Evolutionary conservation across 2,329 filamentous ascomycete species (phyloP).

Genomic region (Polychaeton citri): DNA sequence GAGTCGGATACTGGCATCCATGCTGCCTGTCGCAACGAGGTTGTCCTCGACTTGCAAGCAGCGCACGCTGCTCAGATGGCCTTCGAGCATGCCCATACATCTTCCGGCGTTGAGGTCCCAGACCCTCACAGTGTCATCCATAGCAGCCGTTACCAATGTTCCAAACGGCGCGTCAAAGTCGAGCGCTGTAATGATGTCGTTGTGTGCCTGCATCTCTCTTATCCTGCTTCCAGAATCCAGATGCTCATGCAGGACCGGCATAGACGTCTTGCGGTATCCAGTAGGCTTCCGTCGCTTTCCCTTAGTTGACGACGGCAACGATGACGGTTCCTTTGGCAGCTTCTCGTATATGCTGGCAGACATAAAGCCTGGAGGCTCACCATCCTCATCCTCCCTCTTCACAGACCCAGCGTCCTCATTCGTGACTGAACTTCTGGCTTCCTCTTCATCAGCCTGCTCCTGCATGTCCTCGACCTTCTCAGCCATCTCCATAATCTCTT

Average conservation of each 20-base stretch:
- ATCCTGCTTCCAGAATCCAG: slow-evolving; percentile 82
- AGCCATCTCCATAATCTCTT: slow-evolving; percentile 55
- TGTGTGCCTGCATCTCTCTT: slow-evolving; percentile 76
- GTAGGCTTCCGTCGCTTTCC: slow-evolving; percentile 41
- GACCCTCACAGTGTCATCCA: slow-evolving; percentile 88
- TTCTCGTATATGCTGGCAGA: slow-evolving; percentile 96
- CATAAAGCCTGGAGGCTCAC: slow-evolving; percentile 61
- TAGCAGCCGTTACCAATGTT: slow-evolving; percentile 77
- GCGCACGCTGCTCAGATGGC: slow-evolving; percentile 86
- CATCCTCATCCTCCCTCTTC: slow-evolving; percentile 28
- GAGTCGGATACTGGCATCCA: slow-evolving; percentile 84
- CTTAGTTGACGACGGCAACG: slow-evolving; percentile 41
- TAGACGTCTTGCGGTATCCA: slow-evolving; percentile 54
- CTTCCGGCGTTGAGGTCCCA: slow-evolving; percentile 93
- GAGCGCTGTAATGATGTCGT: slow-evolving; percentile 73
- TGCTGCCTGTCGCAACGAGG: slow-evolving; percentile 83
- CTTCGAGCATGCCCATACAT: slow-evolving; percentile 83
- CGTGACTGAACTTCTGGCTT: slow-evolving; percentile 25
- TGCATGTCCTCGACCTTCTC: slow-evolving; percentile 50
- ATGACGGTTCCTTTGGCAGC: slow-evolving; percentile 41
- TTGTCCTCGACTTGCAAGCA: slow-evolving; percentile 91
- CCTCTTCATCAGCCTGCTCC: slow-evolving; percentile 42
- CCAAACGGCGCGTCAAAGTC: slow-evolving; percentile 98
- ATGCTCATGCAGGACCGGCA: slow-evolving; percentile 92
- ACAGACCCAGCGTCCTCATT: slow-evolving; percentile 9